Percentiles rank a stretch among this genome's conserved stretches.
These are phyloP conservation scores for Pterula multifida DNA, from an alignment of 1,284 basidiomycete species.

Conservation along the genomic window DNA sequence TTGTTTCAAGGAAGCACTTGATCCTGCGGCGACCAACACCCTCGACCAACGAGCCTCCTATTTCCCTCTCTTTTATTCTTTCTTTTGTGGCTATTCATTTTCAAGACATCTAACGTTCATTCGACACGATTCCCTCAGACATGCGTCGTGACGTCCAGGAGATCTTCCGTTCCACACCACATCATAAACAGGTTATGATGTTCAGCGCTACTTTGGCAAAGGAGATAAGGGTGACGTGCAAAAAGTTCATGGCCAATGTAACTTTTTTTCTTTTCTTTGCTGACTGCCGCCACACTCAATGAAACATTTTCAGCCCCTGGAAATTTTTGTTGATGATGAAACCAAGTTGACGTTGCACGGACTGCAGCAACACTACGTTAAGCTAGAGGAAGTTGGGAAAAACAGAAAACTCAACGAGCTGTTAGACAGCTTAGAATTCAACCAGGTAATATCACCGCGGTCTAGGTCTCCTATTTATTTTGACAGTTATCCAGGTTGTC, in stretches of 20 bases:
- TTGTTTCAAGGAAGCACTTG: constrained; percentile 3
- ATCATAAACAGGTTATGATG: constrained; percentile 99
- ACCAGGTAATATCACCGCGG: constrained; percentile 54
- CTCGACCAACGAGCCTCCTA: constrained; percentile 18
- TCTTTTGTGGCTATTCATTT: constrained; percentile 23
- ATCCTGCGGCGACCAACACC: constrained; percentile 9
- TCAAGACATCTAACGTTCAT: constrained; percentile 47
- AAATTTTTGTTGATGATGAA: constrained; percentile 99
- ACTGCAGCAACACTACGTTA: constrained; percentile 97
- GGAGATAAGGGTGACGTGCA: constrained; percentile 95
- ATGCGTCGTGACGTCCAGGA: constrained; percentile 99
- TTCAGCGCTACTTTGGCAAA: constrained; percentile 98
- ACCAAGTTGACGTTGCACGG: constrained; percentile 98
- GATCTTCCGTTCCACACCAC: constrained; percentile 98
- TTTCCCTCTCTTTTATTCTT: constrained; percentile 29
- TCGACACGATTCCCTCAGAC: constrained; percentile 67
- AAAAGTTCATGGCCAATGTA: constrained; percentile 99
- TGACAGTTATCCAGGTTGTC: constrained; percentile 59
- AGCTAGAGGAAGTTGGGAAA: constrained; percentile 90
- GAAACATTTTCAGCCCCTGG: constrained; percentile 63
- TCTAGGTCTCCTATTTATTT: constrained; percentile 1
- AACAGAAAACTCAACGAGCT: constrained; percentile 97
- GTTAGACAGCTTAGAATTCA: constrained; percentile 95
- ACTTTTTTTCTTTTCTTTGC: constrained; percentile 20
- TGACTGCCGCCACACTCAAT: constrained; percentile 6